Base-by-base conservation (phyloP, 2,329 filamentous ascomycete species). In the Colletotrichum sojae region DNA sequence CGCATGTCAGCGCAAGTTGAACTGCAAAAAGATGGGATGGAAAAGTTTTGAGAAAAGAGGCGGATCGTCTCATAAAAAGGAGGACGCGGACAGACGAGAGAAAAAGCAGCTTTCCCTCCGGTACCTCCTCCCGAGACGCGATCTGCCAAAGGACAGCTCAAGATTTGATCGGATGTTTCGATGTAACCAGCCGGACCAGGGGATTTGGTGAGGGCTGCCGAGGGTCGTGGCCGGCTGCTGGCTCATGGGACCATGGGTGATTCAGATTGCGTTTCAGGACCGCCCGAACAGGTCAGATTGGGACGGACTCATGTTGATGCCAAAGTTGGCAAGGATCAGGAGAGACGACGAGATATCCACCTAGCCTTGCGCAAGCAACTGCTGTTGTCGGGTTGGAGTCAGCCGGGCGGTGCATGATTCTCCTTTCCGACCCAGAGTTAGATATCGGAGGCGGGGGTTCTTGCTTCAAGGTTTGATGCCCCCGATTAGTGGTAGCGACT, bases 251-350 rank as follows among this genome's bases (percentile, higher is more conserved):
- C 22, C 36, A n/a, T 46, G 25, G 20, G 25, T 62, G 49, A 53
- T 62, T 54, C 59, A 62, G 59, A 62, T n/a, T 53, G 25, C 59
- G 59, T 62, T 53, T 62, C 59, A 62, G 59, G 40, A 62, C 59
- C 59, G 59, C 49, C 59, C 59, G 49, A 62, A 62, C 59, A 31
- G 25, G 31, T 36, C 27, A 27, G 43, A 46, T 51, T 52, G 31
- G 58, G 58, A 27, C 18, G 16, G 20, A 43, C 3, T 25, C 18
- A 6, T 61, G 22, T 5, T 49, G 16, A 59, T 39, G 56, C 45
- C 25, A n/a, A 5, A n/a, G 5, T 16, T 15, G 16, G 40, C 40
- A 43, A 15, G 40, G 40, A n/a, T 43, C 31, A 36, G 31, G 31
- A 10, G 9, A 36, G 31, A 36, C 31, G 31, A 36, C 2, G 2